Base-by-base conservation (phyloP, 345 rosid species). In the Erucastrum elatum region DNA sequence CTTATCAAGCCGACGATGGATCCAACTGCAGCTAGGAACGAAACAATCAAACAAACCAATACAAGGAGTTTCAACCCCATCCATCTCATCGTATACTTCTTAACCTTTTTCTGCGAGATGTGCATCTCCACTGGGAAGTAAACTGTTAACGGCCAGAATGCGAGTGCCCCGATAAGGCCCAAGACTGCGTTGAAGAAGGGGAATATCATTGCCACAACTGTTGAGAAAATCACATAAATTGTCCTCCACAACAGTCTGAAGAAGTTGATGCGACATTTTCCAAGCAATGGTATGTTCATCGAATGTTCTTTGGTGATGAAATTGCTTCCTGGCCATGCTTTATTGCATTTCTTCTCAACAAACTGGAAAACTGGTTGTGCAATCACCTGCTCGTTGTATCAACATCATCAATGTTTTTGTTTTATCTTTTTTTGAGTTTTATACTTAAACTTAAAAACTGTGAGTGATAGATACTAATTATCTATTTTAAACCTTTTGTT, bases 121-220 rank as follows among this genome's bases (percentile, higher is more conserved):
- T 91, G 86, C 95, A 94, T 92, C 80, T 91, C 90, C 30, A 91
- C 77, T 0, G 98, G 98, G 30, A 94, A 92, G 75, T 90, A 90
- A 10, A 94, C 97, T 0, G 98, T 88, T 44, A 94, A 75, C 2
- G 98, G 97, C 94, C 97, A 94, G 75, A 94, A 94, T 1, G 87
- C 82, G 0, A 82, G 79, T 0, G 97, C 94, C 9, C 98, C 98
- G 0, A 94, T 77, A 15, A 94, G 87, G 9, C 97, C 97, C 51
- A 92, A 64, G 72, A 92, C 85, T 41, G 87, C 88, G 34, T 91
- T 94, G 94, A 94, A 94, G 90, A 94, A 92, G 0, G 98, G 98
- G 53, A 94, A 83, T 33, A 88, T 78, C 97, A 91, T 92, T 49
- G 98, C 98, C 2, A 90, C 0, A 8, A 91, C 29, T 2, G 94